Evolutionary conservation across 2,329 filamentous ascomycete genomes (phyloP).

Genomic region (Claviceps digitariae): DNA sequence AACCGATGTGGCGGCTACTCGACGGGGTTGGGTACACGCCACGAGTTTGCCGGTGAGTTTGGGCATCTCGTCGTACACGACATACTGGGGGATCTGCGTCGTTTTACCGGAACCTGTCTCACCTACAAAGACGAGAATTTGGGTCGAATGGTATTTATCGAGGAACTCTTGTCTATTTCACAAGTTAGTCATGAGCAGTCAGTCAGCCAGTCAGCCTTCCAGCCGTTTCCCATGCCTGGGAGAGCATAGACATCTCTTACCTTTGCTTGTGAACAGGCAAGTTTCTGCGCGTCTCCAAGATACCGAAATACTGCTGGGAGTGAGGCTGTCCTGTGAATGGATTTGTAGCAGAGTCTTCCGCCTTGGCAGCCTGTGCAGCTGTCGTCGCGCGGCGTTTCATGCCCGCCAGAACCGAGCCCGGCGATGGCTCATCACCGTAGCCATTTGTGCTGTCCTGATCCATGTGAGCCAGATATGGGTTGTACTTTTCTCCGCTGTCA

Average conservation of each 20-base stretch:
- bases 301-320: slow-evolving; percentile 77
- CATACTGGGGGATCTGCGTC: slow-evolving; percentile 96
- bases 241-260: slow-evolving; percentile 27
- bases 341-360: slow-evolving; percentile 71
- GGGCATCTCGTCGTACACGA: slow-evolving; percentile 91
- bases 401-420: slow-evolving; percentile 40
- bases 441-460: slow-evolving; percentile 41
- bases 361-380: slow-evolving; percentile 53
- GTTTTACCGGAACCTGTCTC: slow-evolving; percentile 99
- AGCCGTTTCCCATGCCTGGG: not conserved
- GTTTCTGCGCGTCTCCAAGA: slow-evolving; percentile 69
- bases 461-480: slow-evolving; percentile 89
- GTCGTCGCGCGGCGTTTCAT: slow-evolving; percentile 74
- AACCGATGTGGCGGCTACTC: slow-evolving; percentile 97
- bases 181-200: not conserved
- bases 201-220: not conserved
- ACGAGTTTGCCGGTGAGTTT: slow-evolving; percentile 78
- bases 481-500: slow-evolving; percentile 32
- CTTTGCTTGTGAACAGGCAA: slow-evolving; percentile 88
- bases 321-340: slow-evolving; percentile 71
- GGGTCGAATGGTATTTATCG: slow-evolving; percentile 78
- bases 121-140: slow-evolving; percentile 96
- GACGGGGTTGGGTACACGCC: slow-evolving; percentile 91
- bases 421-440: slow-evolving; percentile 15
- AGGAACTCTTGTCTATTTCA: slow-evolving; percentile 69